These are phyloP conservation scores for Emergomyces africanus DNA, from an alignment of 2,329 filamentous ascomycete genomes.

Conservation along the genomic window DNA sequence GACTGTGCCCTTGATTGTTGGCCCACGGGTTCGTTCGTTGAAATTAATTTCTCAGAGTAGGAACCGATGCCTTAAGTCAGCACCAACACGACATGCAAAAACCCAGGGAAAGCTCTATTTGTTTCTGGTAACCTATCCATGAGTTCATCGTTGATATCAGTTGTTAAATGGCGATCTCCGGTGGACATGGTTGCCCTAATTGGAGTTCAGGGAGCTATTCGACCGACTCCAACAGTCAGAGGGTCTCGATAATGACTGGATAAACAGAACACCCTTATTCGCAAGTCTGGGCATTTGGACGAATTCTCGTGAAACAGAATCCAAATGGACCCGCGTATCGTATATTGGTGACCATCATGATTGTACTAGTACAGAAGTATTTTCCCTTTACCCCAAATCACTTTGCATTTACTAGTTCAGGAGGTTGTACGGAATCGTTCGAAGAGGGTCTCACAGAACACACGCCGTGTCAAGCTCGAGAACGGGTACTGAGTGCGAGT, in stretches of 20 bases:
- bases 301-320: too few relatives aligned
- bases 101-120: background rate
- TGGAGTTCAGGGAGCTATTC: too few relatives aligned
- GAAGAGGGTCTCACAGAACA: background rate
- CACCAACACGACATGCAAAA: background rate
- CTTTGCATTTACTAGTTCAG: background rate
- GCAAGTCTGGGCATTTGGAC: too few relatives aligned
- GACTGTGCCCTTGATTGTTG: background rate
- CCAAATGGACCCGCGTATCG: too few relatives aligned
- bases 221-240: too few relatives aligned
- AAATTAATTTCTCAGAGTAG: background rate
- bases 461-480: background rate
- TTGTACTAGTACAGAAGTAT: background rate
- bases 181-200: background rate
- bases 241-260: too few relatives aligned
- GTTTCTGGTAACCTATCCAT: too few relatives aligned
- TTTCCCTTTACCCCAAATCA: background rate
- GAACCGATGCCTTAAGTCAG: background rate
- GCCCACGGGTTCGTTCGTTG: background rate
- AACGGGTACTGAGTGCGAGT: background rate
- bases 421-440: background rate
- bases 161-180: background rate
- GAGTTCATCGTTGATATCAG: background rate
- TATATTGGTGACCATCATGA: too few relatives aligned
- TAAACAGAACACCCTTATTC: too few relatives aligned